Conservation (phyloP, 176 grass and related monocot genomes). For the Cocos nucifera region DNA sequence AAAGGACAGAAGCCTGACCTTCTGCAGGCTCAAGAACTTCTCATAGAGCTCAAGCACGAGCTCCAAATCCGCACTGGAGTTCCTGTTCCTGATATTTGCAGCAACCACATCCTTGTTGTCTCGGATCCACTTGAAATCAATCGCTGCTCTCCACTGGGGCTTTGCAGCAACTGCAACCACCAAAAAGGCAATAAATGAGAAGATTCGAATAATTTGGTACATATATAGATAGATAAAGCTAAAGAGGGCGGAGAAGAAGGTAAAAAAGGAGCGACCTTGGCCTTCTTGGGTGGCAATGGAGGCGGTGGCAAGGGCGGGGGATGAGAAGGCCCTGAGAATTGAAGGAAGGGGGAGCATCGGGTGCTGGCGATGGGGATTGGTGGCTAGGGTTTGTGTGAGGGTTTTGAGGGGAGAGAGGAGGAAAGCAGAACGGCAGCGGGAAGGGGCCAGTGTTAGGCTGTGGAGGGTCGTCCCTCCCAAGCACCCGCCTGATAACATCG, state of each 20-base stretch:
- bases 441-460: constrained; percentile 6
- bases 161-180: constrained; percentile 21
- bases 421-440: constrained; percentile 15
- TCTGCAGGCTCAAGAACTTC: constrained; percentile 61
- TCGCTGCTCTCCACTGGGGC: constrained; percentile 81
- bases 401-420: constrained; percentile 20
- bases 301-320: not conserved
- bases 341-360: not conserved
- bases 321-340: constrained; percentile 3
- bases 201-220: too few species aligned
- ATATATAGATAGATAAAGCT: too few species aligned
- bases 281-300: constrained; percentile 20
- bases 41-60: constrained; percentile 83
- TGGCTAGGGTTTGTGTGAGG: constrained; percentile 12
- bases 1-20: constrained; percentile 42
- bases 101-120: constrained; percentile 67
- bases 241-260: too few species aligned
- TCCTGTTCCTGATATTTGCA: constrained; percentile 52
- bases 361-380: not conserved
- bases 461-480: constrained; percentile 13
- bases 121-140: constrained; percentile 99
- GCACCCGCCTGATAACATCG: constrained; percentile 22
- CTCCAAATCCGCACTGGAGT: constrained; percentile 63
- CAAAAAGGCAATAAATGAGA: not conserved
- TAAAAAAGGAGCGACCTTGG: constrained; percentile 21